Percentiles rank a stretch among this genome's conserved stretches.
phyloP scores from a whole-genome alignment of 148 eudicot species.

The Chenopodium quinoa region DNA sequence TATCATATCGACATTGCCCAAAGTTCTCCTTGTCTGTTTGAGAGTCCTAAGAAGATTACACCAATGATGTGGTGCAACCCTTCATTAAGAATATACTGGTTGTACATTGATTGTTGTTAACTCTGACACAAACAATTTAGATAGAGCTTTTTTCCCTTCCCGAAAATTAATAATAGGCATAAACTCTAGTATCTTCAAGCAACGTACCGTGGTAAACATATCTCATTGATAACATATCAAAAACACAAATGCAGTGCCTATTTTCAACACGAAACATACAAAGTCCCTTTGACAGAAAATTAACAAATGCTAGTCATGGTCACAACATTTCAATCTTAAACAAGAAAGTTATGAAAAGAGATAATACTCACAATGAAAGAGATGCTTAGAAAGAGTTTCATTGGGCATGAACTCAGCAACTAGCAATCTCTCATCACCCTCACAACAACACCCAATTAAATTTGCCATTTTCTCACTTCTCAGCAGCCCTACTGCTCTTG shows the following conservation, averaged over 20 bases:
- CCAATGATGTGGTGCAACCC: background rate
- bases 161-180: background rate
- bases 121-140: background rate
- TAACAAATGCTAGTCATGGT: background rate
- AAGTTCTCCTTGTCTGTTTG: background rate
- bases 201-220: background rate
- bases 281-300: background rate
- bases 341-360: background rate
- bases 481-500: conserved; percentile 71
- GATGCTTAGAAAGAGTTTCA: conserved; percentile 84
- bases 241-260: background rate
- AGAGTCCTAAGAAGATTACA: too few relatives aligned
- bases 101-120: background rate
- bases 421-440: conserved; percentile 78
- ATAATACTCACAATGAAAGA: conserved; percentile 65
- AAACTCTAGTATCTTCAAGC: background rate
- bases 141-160: background rate
- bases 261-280: background rate
- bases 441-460: conserved; percentile 78
- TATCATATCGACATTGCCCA: background rate
- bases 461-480: conserved; percentile 75
- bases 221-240: background rate
- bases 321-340: background rate
- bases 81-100: background rate
- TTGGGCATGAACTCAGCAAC: conserved; percentile 89